Base-by-base conservation (phyloP, 176 grass and related monocot species). In the Lolium perenne region DNA sequence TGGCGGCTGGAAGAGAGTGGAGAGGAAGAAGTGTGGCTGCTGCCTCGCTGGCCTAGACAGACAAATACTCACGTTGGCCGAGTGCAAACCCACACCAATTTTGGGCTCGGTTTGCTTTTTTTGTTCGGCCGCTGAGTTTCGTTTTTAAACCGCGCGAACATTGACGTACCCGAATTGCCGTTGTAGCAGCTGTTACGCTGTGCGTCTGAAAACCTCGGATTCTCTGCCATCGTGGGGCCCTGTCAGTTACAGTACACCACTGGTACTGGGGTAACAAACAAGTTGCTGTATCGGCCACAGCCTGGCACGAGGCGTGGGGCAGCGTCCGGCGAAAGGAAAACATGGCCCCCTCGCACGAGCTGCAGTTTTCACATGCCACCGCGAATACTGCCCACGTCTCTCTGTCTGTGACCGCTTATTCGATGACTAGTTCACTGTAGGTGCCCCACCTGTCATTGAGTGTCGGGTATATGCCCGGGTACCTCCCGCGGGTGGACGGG, bases 321-420 rank as follows among this genome's bases (percentile, higher is more conserved):
- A 75, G 29, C 29, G 29, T 29, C 29, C 29, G 2, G 29, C 32
- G 2, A 74, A 50, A 70, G 9, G 67, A 1, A 51, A 75, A 29
- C 45, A 10, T 51, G 72, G 72, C 6, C 12, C 61, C 56, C 35
- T 68, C 62, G 62, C 7, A 32, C 49, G 0, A 5, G 8, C 43
- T 65, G 78, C 60, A 49, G 78, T 80, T 65, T 65, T 32, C 43
- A 80, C 45, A 49, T 66, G 78, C 10, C 43, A 0, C 78, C 59
- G 2, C 56, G 8, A 29, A 6, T 3, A 1, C 3, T 18, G 56
- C 75, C 54, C 20, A 8, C 17, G 40, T 3, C 68, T 7, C 32
- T 5, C 26, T 43, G 41, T 10, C 53, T 9, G 18, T n/a, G 56
- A n/a, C 57, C 8, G 57, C 60, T 2, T 6, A 62, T 1, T 15